Evolutionary conservation across 139 green algal species (phyloP), one percentile per base, ranked within the genome.

Genomic region (Nannochloris sp.): DNA sequence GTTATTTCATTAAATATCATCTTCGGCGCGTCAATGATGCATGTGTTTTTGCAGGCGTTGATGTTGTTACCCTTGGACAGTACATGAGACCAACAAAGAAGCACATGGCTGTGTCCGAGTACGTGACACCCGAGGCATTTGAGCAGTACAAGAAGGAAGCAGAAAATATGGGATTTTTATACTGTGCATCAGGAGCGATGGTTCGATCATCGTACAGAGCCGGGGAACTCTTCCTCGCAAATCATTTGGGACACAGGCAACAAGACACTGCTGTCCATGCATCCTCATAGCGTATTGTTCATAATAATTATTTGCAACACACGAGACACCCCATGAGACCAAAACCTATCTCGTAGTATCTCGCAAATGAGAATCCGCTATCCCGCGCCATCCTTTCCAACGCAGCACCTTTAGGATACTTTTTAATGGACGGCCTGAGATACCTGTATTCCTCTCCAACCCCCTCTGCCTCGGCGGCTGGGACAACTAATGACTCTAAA

Each of bases 1-100:
- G 15, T 53, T 53, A 21, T 53, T 3, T 46, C 34, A 62, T 62
- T 75, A 19, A 15, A 40, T 61, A 21, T 66, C 48, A 18, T 25
- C 15, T 31, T 18, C 15, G 14, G 12, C 18, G 7, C 5, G 43
- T 36, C 15, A 25, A 65, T 27, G 9, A 53, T 61, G 11, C 15
- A 27, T 64, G 58, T 64, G 27, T 18, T 53, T 10, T 12, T 53
- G 43, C 12, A 31, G 85, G 74, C 3, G 92, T 98, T 51, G 92
- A 97, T 68, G 93, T 99, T 27, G 83, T 99, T 25, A 99, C 94
- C 15, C 79, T 99, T 36, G 94, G 94, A 2, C 94, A 99, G 85
- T 99, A 99, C 85, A 95, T 98, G 90, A 84, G 90, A 44, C 94
- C 94, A 56, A 98, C 93, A 15, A 95, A 95, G 66, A 82, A 88